Conservation (phyloP, 768 basidiomycete species). For the Suillus bovinus region DNA sequence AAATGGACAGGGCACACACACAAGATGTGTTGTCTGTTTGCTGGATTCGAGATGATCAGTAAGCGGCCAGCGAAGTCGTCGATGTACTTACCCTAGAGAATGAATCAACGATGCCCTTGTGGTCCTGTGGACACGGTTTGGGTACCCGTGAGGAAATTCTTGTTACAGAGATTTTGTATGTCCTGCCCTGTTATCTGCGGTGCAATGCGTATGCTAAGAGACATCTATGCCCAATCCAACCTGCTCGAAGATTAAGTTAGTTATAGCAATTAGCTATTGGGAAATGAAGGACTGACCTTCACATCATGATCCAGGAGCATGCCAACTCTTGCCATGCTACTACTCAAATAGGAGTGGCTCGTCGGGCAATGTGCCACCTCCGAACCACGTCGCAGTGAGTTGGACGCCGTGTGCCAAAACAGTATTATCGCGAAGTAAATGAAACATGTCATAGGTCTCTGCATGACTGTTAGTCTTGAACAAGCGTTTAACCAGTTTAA, state of each 20-base stretch:
- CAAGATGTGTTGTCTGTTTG: too few relatives aligned
- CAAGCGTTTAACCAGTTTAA: conserved; percentile 60
- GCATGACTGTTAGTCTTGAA: conserved; percentile 78
- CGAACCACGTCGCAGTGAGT: conserved; percentile 59
- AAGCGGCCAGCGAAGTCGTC: too few relatives aligned
- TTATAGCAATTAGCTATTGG: conserved; percentile 10
- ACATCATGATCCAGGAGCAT: conserved; percentile 79
- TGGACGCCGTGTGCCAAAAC: conserved; percentile 88
- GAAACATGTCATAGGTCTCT: conserved; percentile 76
- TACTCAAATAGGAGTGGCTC: conserved; percentile 89
- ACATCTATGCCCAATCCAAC: conserved; percentile 95
- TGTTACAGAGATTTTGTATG: too few relatives aligned
- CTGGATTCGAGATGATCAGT: too few relatives aligned
- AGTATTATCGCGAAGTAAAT: conserved; percentile 76
- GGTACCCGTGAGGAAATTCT: too few relatives aligned
- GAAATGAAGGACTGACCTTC: conserved; percentile 54
- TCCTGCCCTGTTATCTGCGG: too few relatives aligned
- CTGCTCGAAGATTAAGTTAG: conserved; percentile 37
- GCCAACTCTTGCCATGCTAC: conserved; percentile 81
- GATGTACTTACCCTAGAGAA: too few relatives aligned
- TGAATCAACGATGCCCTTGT: too few relatives aligned
- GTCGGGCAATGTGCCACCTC: conserved; percentile 94
- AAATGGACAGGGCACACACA: too few relatives aligned
- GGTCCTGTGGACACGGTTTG: too few relatives aligned
- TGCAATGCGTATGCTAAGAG: not conserved